Evolutionary conservation across 2,329 filamentous ascomycete genomes (phyloP), one percentile per base, ranked within the genome.

Genomic region (Graphilbum ipis-grandicollis): DNA sequence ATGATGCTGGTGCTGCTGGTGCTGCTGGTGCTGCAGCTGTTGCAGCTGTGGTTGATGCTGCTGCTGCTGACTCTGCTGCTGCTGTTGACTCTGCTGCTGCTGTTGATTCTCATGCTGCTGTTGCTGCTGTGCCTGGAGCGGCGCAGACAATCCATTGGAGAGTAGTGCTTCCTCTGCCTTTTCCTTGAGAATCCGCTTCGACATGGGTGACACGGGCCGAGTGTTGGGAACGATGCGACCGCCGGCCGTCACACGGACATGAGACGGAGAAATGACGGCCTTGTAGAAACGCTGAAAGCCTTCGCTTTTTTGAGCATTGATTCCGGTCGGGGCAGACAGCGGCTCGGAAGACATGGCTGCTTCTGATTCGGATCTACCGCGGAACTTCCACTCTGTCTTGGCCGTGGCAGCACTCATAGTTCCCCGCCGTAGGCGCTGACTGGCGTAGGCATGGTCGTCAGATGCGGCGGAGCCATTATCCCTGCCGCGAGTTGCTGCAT

Each of bases 231-330:
- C 74, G 46, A 79, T 78, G 28, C 71, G 63, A 31, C 74, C 74
- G 40, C 74, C 72, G 41, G 74, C 74, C 17, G 74, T 79, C 35
- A 79, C 74, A 14, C 74, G 68, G 43, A 78, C 66, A 50, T 78
- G 71, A 13, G 71, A 74, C 8, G 74, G 74, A 25, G 74, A 79
- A 5, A 71, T 64, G n/a, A 78, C 74, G 10, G 73, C 71, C 49
- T 74, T 72, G 55, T 73, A 77, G 49, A 79, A 79, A 36, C 66
- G 62, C 50, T 75, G 67, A 45, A 79, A 79, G n/a, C 74, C 74
- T 50, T 77, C 71, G 25, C 64, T 65, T 45, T 68, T 65, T 50
- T 77, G 72, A 19, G 68, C 65, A 28, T 52, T 54, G 25, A 67
- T 51, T 9, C 62, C 67, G 17, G 60, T 52, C 10, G 71, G 71